Percentiles rank a stretch among this genome's conserved stretches.
phyloP scores from a whole-genome alignment of 164 flowering plant species.

The Litsea cubeba region DNA sequence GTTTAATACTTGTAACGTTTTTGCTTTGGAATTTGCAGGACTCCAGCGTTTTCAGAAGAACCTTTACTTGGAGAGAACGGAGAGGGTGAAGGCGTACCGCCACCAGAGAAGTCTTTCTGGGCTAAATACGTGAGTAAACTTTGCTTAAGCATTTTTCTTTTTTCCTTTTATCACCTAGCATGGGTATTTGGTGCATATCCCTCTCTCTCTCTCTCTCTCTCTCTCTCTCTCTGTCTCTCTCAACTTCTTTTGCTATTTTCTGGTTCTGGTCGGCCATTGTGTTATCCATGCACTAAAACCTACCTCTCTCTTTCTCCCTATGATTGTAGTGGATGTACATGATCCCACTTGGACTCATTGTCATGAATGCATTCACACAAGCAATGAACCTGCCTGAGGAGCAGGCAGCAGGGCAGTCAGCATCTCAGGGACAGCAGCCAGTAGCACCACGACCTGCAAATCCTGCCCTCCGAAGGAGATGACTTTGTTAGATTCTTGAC shows the following conservation, averaged over 20 bases:
- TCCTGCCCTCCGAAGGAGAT: constrained; percentile 72
- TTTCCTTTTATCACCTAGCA: constrained; percentile 3
- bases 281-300: background rate
- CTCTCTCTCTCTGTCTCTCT: no score
- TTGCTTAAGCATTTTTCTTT: background rate
- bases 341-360: constrained; percentile 84
- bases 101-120: constrained; percentile 90
- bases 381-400: constrained; percentile 96
- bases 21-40: constrained; percentile 34
- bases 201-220: no score
- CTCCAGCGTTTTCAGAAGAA: constrained; percentile 78
- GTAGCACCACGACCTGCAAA: constrained; percentile 49
- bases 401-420: constrained; percentile 57
- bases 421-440: constrained; percentile 33
- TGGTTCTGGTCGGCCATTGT: background rate
- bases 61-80: constrained; percentile 48
- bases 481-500: constrained; percentile 9
- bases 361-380: constrained; percentile 96
- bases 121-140: constrained; percentile 84
- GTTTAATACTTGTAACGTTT: background rate
- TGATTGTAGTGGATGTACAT: constrained; percentile 89
- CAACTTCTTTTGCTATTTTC: background rate
- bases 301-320: background rate
- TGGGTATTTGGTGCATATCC: background rate
- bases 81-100: constrained; percentile 63